phyloP scores from a whole-genome alignment of 2,329 filamentous ascomycete species.

The Raffaelea albimanens region DNA sequence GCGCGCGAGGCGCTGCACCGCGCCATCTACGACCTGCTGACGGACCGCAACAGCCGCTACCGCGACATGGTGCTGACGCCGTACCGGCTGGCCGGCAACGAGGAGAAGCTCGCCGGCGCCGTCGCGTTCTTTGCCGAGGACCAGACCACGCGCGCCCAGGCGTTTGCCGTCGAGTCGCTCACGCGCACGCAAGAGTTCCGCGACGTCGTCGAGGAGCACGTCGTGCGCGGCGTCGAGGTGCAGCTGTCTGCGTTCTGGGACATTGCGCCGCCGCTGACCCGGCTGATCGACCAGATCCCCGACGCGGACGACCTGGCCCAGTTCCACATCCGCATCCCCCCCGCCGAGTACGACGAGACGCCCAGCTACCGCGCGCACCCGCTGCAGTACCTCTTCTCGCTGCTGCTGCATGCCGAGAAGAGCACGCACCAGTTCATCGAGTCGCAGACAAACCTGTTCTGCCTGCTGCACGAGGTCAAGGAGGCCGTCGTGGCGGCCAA shows the following conservation, averaged over 20 bases:
- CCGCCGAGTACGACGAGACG: slow-evolving; percentile 75
- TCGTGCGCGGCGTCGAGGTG: slow-evolving; percentile 77
- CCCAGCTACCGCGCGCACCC: slow-evolving; percentile 72
- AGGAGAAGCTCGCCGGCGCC: slow-evolving; percentile 70
- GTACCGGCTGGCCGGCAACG: slow-evolving; percentile 65
- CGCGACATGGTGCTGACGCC: slow-evolving; percentile 74
- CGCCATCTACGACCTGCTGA: slow-evolving; percentile 74
- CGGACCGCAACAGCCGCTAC: slow-evolving; percentile 79
- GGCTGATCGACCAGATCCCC: slow-evolving; percentile 70
- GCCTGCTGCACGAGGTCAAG: slow-evolving; percentile 82
- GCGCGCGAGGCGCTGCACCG: slow-evolving; percentile 80
- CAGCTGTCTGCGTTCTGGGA: slow-evolving; percentile 97
- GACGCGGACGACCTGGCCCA: slow-evolving; percentile 27
- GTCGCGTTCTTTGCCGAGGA: slow-evolving; percentile 77
- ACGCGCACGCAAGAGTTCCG: slow-evolving; percentile 69
- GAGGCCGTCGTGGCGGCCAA: slow-evolving; percentile 65
- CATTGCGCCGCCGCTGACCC: slow-evolving; percentile 74
- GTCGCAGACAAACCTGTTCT: slow-evolving; percentile 82
- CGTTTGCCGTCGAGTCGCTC: slow-evolving; percentile 62
- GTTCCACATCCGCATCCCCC: slow-evolving; percentile 70
- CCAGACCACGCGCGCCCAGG: slow-evolving; percentile 58
- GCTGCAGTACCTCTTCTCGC: slow-evolving; percentile 79
- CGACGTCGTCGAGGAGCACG: slow-evolving; percentile 71
- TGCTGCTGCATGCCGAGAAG: slow-evolving; percentile 81
- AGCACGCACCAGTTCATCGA: slow-evolving; percentile 96